Conservation (phyloP, 177 flowering plant genomes). For the Vitis hybrid region DNA sequence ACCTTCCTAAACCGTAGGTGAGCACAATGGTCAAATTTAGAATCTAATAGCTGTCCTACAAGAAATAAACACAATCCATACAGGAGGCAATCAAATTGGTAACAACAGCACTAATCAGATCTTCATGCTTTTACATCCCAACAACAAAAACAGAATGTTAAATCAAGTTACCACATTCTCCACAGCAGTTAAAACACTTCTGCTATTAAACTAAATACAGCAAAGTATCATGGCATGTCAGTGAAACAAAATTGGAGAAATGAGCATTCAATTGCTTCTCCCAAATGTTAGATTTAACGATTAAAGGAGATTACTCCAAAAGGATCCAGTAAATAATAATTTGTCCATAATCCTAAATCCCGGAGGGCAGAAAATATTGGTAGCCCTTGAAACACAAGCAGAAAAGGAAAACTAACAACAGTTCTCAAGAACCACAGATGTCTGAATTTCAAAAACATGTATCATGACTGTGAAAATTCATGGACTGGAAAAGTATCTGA, state of each 20-base stretch:
- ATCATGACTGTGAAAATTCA: constrained; percentile 29
- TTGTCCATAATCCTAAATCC: constrained; percentile 22
- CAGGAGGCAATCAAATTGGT: too few relatives aligned
- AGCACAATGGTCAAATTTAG: too few relatives aligned
- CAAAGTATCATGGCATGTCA: constrained; percentile 6
- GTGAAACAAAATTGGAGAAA: constrained; percentile 4
- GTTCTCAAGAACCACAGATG: constrained; percentile 15
- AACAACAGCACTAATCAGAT: too few relatives aligned
- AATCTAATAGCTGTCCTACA: too few relatives aligned
- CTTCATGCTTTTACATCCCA: too few relatives aligned
- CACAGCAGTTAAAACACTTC: too few relatives aligned
- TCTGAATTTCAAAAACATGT: constrained; percentile 28
- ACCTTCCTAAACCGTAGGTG: too few relatives aligned
- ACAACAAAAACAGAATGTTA: too few relatives aligned
- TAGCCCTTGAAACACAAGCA: constrained; percentile 19
- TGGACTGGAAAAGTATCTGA: constrained; percentile 26
- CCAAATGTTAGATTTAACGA: constrained; percentile 2
- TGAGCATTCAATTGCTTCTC: constrained; percentile 11
- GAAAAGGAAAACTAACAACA: constrained; percentile 27
- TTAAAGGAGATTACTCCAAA: constrained; percentile 13
- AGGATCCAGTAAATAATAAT: constrained; percentile 19
- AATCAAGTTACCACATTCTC: too few relatives aligned
- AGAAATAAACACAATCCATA: too few relatives aligned
- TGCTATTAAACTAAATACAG: too few relatives aligned
- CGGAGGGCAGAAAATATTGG: constrained; percentile 18